Evolutionary conservation across 805 yeast species (phyloP).

Genomic region (Isabelozyma pseudorhagii): DNA sequence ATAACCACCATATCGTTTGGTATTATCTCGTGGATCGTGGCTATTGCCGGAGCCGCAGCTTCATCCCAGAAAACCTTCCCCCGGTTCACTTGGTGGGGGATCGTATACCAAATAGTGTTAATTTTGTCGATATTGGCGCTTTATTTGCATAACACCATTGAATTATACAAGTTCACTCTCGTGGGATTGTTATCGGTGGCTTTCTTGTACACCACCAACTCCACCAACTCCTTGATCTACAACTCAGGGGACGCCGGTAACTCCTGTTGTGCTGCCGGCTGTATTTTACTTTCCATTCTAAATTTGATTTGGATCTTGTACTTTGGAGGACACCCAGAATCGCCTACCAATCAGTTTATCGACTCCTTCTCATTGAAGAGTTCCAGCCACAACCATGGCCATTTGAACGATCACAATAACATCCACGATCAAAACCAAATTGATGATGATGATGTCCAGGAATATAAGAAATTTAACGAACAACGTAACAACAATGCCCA

Average conservation of each 20-base stretch:
- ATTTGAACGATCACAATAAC: conserved; percentile 22
- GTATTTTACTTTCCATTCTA: conserved; percentile 75
- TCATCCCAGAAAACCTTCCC: conserved; percentile 50
- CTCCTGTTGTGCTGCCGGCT: conserved; percentile 92
- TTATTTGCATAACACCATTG: conserved; percentile 61
- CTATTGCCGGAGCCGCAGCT: conserved; percentile 78
- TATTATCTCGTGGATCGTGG: conserved; percentile 77
- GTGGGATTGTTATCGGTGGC: conserved; percentile 65
- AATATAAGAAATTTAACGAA: conserved; percentile 17
- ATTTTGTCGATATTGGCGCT: conserved; percentile 48
- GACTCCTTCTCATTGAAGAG: conserved; percentile 73
- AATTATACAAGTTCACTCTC: conserved; percentile 60
- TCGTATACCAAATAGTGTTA: conserved; percentile 71
- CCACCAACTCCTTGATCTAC: conserved; percentile 78
- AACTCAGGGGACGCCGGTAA: conserved; percentile 51
- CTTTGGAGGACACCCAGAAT: conserved; percentile 85
- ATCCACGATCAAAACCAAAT: background rate
- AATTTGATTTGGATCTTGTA: conserved; percentile 84
- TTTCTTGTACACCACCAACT: conserved; percentile 79
- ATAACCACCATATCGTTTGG: conserved; percentile 76
- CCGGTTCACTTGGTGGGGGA: conserved; percentile 94
- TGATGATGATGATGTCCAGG: conserved; percentile 14
- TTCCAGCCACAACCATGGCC: conserved; percentile 31
- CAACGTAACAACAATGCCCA: conserved; percentile 3
- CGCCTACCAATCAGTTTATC: conserved; percentile 81